Evolutionary conservation across 2,329 filamentous ascomycete genomes (phyloP), one percentile per base, ranked within the genome.

Genomic region (Sporothrix schenckii): DNA sequence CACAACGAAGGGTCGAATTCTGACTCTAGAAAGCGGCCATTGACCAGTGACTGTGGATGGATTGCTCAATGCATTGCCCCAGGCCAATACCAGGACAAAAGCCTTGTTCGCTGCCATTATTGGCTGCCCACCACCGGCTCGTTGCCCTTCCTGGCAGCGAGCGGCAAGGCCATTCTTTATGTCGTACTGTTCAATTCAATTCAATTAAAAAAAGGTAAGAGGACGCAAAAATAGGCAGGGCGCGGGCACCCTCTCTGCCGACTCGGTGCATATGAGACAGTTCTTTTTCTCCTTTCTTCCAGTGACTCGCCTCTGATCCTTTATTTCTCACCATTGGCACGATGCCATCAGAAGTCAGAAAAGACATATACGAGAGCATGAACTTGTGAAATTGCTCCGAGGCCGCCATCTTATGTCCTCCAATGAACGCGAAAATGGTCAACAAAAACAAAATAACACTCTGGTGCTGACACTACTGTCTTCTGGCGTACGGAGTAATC

Each of bases 91-190:
- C 39, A 47, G n/a, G 14, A 24, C 34, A 49, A 44, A 27, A 27
- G 50, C 39, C 39, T 10, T 65, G 39, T 61, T 61, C 69, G 16
- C 27, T 16, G 69, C 54, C 69, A 68, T 70, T 70, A 70, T 70
- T 70, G 69, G 69, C 24, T 34, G 56, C 11, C 61, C 47, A n/a
- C 54, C 27, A 41, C 24, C 52, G 56, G 34, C 44, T 54, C 30
- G 44, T 69, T 60, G 68, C 47, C 66, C 66, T 68, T 68, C 53
- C 41, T 39, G 41, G 27, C 53, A 52, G 60, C 41, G 21, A 54
- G 66, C 66, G 66, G 66, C 53, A 68, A 60, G 41, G 16, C 16
- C 34, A 60, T 21, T 39, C 39, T 58, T 19, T 47, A 14, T 47
- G 9, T 39, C 52, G 27, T 30, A 14, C 41, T 14, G 41, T 14